phyloP scores from a whole-genome alignment of 2,329 filamentous ascomycete species.

The Cladosporium phlei region DNA sequence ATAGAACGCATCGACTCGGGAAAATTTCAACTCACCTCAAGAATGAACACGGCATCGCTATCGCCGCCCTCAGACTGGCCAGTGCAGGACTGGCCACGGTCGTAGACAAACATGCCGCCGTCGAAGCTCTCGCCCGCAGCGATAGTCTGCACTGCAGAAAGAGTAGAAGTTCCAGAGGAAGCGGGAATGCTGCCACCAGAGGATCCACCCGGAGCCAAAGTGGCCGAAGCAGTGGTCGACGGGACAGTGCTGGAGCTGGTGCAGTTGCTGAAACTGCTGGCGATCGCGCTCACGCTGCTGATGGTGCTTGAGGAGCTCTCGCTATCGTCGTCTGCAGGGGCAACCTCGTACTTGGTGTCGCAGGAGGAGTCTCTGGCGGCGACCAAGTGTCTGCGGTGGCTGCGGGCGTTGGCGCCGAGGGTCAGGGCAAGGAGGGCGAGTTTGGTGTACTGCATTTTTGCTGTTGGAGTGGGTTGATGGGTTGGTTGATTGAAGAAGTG shows the following conservation, averaged over 20 bases:
- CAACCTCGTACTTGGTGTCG: background rate
- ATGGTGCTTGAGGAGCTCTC: background rate
- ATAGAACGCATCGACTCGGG: background rate
- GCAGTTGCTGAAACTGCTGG: background rate
- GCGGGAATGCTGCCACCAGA: conserved; percentile 19
- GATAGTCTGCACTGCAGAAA: conserved; percentile 16
- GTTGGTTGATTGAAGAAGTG: background rate
- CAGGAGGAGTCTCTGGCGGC: background rate
- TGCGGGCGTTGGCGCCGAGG: conserved; percentile 15
- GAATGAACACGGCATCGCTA: conserved; percentile 48
- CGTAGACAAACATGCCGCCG: conserved; percentile 31
- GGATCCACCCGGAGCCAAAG: background rate
- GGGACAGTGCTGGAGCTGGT: background rate
- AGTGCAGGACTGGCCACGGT: conserved; percentile 36
- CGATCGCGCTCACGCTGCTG: background rate
- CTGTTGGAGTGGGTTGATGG: too few relatives aligned
- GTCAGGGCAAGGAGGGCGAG: conserved; percentile 13
- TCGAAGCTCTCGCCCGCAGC: conserved; percentile 25
- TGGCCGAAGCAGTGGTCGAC: conserved; percentile 12
- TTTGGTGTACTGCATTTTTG: conserved; percentile 15
- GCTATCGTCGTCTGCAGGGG: background rate
- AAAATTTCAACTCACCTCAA: conserved; percentile 32
- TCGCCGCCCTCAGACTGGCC: conserved; percentile 44
- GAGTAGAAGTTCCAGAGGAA: conserved; percentile 17
- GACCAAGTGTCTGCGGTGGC: conserved; percentile 1